Percentiles rank a stretch among this genome's conserved stretches.
phyloP scores from a whole-genome alignment of 1,284 basidiomycete genomes.

The Wolfiporia cocos region DNA sequence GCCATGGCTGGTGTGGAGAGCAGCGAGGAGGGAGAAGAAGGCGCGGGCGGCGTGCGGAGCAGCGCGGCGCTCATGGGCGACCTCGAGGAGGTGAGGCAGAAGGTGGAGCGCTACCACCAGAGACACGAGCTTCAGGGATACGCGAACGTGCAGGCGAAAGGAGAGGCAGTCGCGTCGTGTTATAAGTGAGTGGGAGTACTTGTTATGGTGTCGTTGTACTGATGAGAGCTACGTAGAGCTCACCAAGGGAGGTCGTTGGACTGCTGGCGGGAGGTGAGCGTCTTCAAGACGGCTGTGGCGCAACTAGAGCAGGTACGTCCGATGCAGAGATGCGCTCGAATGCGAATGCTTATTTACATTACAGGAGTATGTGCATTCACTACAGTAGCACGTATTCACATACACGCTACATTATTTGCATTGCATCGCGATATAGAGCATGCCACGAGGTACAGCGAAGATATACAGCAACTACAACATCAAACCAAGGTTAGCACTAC shows the following conservation, averaged over 20 bases:
- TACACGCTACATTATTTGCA: neutral
- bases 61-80: constrained; percentile 62
- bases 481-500: too few relatives aligned
- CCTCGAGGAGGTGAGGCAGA: constrained; percentile 62
- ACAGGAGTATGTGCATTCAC: constrained; percentile 51
- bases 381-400: constrained; percentile 31
- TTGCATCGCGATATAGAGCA: neutral
- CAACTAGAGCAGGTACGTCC: constrained; percentile 54
- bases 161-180: constrained; percentile 61
- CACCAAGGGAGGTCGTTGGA: constrained; percentile 58
- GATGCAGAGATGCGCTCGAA: neutral
- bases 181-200: constrained; percentile 52
- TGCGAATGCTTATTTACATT: constrained; percentile 12
- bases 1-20: constrained; percentile 38
- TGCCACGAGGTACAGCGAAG: constrained; percentile 1
- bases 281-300: constrained; percentile 67
- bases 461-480: too few relatives aligned
- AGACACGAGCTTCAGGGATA: constrained; percentile 50
- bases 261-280: constrained; percentile 72
- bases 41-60: constrained; percentile 45
- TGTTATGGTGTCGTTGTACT: neutral
- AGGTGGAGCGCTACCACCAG: constrained; percentile 68
- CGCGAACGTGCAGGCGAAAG: constrained; percentile 49
- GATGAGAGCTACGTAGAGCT: constrained; percentile 35
- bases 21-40: constrained; percentile 20